These are phyloP conservation scores for Coemansia interrupta DNA, from an alignment of 192 early-diverging fungal genomes.

Conservation along the genomic window DNA sequence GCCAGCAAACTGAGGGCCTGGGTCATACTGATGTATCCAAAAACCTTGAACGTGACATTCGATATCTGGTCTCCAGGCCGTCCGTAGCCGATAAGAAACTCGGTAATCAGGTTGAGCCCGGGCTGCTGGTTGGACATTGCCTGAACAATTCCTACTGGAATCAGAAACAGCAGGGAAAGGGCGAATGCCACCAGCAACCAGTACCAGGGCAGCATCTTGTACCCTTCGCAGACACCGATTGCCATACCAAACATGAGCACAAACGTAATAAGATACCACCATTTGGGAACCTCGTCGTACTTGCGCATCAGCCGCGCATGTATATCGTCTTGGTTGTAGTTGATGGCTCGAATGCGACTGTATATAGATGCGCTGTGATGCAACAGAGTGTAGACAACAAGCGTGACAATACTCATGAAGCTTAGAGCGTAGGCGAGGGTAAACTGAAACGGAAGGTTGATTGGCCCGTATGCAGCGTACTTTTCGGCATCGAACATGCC, in stretches of 20 bases:
- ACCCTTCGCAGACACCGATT: constrained; percentile 46
- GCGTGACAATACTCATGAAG: constrained; percentile 56
- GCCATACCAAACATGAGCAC: constrained; percentile 34
- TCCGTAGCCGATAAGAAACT: constrained; percentile 80
- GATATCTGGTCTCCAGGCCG: constrained; percentile 76
- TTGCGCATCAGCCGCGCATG: constrained; percentile 68
- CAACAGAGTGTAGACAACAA: constrained; percentile 60
- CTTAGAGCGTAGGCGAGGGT: constrained; percentile 55
- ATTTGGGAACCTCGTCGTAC: constrained; percentile 73
- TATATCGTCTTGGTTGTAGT: constrained; percentile 48
- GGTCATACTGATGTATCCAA: constrained; percentile 73
- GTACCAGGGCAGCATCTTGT: constrained; percentile 64
- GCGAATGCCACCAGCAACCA: constrained; percentile 62
- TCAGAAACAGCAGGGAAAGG: constrained; percentile 61
- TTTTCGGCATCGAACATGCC: constrained; percentile 21
- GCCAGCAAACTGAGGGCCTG: constrained; percentile 70
- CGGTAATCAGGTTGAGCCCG: constrained; percentile 79
- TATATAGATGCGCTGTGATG: constrained; percentile 61
- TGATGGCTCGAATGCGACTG: constrained; percentile 31
- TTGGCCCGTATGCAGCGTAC: constrained; percentile 28
- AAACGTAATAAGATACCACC: constrained; percentile 65
- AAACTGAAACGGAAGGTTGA: constrained; percentile 51
- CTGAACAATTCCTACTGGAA: constrained; percentile 80
- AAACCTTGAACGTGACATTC: constrained; percentile 84
- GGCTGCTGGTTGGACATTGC: constrained; percentile 74